These are phyloP conservation scores for Pseudoturritis turrita DNA, from an alignment of 345 rosid genomes.

Conservation along the genomic window DNA sequence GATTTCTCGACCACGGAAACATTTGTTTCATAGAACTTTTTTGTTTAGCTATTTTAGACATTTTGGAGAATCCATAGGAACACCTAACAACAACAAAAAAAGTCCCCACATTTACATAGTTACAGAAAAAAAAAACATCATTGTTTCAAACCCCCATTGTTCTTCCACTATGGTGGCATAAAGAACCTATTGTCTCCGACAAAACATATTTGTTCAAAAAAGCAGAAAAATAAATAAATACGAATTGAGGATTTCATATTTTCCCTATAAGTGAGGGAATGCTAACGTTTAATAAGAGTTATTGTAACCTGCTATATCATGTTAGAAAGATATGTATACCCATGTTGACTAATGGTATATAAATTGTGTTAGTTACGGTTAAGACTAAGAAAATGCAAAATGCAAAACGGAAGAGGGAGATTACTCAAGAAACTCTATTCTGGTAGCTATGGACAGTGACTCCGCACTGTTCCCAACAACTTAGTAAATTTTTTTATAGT, in stretches of 20 bases:
- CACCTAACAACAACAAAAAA: not conserved
- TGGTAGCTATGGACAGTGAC: no score
- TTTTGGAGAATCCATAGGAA: not conserved
- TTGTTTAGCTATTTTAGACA: not conserved
- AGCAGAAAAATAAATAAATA: not conserved
- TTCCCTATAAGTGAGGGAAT: not conserved
- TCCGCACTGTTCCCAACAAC: no score
- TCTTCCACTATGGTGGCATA: constrained; percentile 15
- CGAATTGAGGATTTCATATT: not conserved
- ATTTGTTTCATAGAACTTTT: not conserved
- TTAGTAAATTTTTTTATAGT: no score
- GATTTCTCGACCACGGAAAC: not conserved
- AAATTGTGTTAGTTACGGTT: not conserved
- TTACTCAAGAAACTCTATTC: no score
- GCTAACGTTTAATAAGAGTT: not conserved
- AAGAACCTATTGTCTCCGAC: not conserved
- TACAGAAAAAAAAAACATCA: not conserved
- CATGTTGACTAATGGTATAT: no score
- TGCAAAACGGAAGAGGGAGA: no score
- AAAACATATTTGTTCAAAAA: not conserved
- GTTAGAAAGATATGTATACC: not conserved
- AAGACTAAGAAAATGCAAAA: no score
- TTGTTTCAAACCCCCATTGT: constrained; percentile 7
- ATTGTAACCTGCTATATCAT: no score
- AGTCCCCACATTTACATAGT: not conserved